Evolutionary conservation across 2,329 filamentous ascomycete species (phyloP).

Genomic region (Claviceps africana): DNA sequence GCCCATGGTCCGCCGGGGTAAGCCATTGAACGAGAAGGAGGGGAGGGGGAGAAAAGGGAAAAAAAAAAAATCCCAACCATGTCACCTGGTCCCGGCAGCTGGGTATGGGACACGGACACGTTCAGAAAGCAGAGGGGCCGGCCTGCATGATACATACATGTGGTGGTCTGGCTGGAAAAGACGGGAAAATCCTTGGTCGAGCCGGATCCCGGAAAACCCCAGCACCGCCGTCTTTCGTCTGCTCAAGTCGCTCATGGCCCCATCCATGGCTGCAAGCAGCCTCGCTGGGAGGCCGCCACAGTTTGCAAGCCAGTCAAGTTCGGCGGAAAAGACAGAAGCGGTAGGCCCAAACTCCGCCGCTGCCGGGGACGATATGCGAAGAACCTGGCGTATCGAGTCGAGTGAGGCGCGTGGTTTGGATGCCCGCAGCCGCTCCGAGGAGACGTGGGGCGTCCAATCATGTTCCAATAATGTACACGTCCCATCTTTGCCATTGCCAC

Average conservation of each 20-base stretch:
- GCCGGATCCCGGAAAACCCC: constrained; percentile 7
- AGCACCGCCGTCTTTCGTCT: constrained; percentile 1
- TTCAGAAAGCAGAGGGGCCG: constrained; percentile 5
- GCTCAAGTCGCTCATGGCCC: neutral
- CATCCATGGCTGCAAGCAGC: constrained; percentile 8
- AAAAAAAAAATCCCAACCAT: neutral
- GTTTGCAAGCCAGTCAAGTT: neutral
- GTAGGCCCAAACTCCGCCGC: neutral
- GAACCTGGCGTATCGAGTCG: too few relatives aligned
- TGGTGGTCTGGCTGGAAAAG: constrained; percentile 7
- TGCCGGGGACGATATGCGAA: too few relatives aligned
- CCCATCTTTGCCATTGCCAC: too few relatives aligned
- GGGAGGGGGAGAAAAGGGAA: too few relatives aligned
- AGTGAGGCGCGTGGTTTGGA: neutral
- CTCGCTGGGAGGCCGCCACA: constrained; percentile 4
- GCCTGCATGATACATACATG: constrained; percentile 10
- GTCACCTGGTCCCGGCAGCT: neutral
- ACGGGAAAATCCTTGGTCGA: neutral
- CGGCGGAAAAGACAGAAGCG: neutral
- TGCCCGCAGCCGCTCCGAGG: neutral
- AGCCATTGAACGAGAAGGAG: neutral
- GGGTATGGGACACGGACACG: neutral
- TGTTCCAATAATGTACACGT: too few relatives aligned
- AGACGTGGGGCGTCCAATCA: neutral
- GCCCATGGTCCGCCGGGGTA: neutral